These are phyloP conservation scores for Cystofilobasidium bisporidii DNA, from an alignment of 768 basidiomycete genomes.

Conservation along the genomic window DNA sequence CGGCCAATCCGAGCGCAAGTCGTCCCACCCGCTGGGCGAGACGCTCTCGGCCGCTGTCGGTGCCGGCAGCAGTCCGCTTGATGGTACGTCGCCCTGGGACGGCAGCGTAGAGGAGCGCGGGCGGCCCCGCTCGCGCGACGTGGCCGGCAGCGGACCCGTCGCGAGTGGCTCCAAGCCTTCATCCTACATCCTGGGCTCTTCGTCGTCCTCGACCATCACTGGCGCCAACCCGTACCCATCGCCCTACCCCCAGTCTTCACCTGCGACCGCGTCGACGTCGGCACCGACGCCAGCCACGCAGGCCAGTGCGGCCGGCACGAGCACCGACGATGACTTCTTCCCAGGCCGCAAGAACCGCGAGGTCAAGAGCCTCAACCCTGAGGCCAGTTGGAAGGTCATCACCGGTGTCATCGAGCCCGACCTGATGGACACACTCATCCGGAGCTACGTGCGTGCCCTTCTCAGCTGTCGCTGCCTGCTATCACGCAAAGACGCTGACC, in stretches of 20 bases:
- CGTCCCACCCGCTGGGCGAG: constrained; percentile 7
- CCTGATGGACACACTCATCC: constrained; percentile 75
- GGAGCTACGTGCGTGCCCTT: constrained; percentile 35
- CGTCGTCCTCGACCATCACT: not conserved
- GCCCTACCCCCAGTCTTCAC: not conserved
- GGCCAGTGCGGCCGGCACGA: too few relatives aligned
- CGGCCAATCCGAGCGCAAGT: constrained; percentile 26
- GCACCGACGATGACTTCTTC: constrained; percentile 46
- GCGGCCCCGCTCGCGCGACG: not conserved
- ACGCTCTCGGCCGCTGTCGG: not conserved
- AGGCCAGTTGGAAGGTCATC: constrained; percentile 74
- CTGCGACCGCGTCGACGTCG: not conserved
- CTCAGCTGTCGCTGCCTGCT: not conserved
- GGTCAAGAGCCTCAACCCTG: constrained; percentile 68
- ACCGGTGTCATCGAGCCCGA: constrained; percentile 79
- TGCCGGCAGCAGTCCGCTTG: constrained; percentile 22
- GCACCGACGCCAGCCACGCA: not conserved
- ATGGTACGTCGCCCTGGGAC: constrained; percentile 23
- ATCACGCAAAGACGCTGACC: constrained; percentile 45
- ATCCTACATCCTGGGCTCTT: not conserved
- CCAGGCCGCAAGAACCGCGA: constrained; percentile 66
- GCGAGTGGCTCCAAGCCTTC: not conserved
- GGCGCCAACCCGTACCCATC: not conserved
- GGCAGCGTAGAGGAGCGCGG: not conserved
- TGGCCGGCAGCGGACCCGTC: too few relatives aligned